These are phyloP conservation scores for Exophiala mesophila DNA, from an alignment of 2,329 filamentous ascomycete species.

Conservation along the genomic window DNA sequence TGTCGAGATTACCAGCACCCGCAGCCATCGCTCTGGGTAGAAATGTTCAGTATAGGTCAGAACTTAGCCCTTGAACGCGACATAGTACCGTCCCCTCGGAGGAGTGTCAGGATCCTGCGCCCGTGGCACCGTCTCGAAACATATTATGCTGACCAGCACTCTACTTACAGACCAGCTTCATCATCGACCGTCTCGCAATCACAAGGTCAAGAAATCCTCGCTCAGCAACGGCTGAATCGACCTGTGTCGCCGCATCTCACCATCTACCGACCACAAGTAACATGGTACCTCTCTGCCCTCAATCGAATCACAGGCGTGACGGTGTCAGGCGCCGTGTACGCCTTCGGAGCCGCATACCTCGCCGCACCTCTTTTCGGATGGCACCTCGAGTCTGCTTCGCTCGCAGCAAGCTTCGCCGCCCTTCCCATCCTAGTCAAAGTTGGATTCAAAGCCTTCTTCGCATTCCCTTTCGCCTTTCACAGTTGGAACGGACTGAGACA, in stretches of 20 bases:
- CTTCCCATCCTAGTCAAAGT: slow-evolving; percentile 58
- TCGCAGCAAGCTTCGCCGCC: slow-evolving; percentile 61
- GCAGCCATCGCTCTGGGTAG: slow-evolving; percentile 41
- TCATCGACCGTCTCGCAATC: slow-evolving; percentile 49
- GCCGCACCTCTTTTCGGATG: slow-evolving; percentile 69
- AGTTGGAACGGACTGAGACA: slow-evolving; percentile 65
- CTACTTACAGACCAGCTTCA: slow-evolving; percentile 18
- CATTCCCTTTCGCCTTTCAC: slow-evolving; percentile 65
- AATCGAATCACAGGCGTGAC: slow-evolving; percentile 78
- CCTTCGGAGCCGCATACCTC: slow-evolving; percentile 76
- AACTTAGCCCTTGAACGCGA: too few relatives aligned
- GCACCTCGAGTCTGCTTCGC: slow-evolving; percentile 60
- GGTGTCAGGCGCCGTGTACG: slow-evolving; percentile 70
- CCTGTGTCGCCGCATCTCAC: slow-evolving; percentile 78
- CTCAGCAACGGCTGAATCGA: slow-evolving; percentile 71
- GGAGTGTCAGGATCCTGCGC: too few relatives aligned
- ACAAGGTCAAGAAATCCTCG: slow-evolving; percentile 63
- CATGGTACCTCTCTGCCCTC: slow-evolving; percentile 70
- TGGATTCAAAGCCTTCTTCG: slow-evolving; percentile 53
- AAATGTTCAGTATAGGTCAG: slow-evolving; percentile 42
- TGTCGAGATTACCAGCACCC: slow-evolving; percentile 41
- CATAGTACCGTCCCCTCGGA: too few relatives aligned
- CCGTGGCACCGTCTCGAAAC: too few relatives aligned
- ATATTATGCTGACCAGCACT: slow-evolving; percentile 1
- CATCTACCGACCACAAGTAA: slow-evolving; percentile 84